Base-by-base conservation (phyloP, 768 basidiomycete species). In the Rhizopogon vesiculosus region DNA sequence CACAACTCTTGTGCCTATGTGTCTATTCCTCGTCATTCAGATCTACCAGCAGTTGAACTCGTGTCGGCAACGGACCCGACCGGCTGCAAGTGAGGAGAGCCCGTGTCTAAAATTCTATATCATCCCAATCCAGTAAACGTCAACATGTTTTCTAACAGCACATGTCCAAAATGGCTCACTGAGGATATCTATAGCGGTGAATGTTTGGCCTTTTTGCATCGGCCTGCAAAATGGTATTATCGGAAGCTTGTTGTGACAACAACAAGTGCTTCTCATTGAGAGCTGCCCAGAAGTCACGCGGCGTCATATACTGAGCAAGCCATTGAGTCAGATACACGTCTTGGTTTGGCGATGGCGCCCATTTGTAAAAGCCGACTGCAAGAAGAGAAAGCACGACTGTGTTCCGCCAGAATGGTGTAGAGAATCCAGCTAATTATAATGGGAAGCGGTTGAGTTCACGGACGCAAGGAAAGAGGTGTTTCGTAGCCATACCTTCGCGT, bases 141-240 rank as follows among this genome's bases (percentile, higher is more conserved):
- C 33, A 55, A 22, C 9, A 43, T 39, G 49, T 54, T 25, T 25
- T 39, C 45, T 31, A 53, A 53, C 38, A 19, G 25, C 25, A 7
- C 13, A 22, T n/a, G 44, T 43, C 19, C 8, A 33, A 28, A 42
- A 12, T 39, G 19, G 25, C 88, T 69, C 61, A 92, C 90, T 88
- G 85, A 52, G 89, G 85, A 66, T 84, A 87, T 61, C 86, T 78
- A 66, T 81, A 85, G 41, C 87, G 79, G 66, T 84, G 82, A 40
- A 87, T 76, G 15, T 57, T 58, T 49, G 76, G 62, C 72, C 78
- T 64, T 69, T 76, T 69, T 66, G 75, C 62, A 71, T 75, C 64
- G 70, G 70, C 60, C 63, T 76, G 61, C 39, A 83, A 63, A 9
- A 83, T 61, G 51, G 77, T 60, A 44, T 65, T 71, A 9, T 76